A percentile compares a stretch with the other conserved stretches of the same genome.
Evolutionary conservation across 345 rosid species (phyloP).

Genomic region (Hibiscus syriacus): DNA sequence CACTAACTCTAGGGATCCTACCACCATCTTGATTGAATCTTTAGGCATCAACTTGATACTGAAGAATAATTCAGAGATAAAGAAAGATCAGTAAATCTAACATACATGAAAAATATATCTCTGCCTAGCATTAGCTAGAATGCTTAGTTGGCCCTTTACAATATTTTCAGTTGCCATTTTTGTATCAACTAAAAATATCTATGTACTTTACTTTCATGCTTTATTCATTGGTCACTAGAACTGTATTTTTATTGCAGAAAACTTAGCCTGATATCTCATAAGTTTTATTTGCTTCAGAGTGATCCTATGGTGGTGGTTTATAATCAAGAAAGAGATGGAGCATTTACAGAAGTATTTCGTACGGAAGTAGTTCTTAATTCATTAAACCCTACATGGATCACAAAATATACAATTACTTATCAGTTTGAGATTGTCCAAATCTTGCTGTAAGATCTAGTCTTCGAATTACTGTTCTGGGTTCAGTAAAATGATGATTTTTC

Average conservation of each 20-base stretch:
- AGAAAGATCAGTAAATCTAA: background rate
- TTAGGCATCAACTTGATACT: background rate
- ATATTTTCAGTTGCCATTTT: background rate
- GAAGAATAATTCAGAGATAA: background rate
- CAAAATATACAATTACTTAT: constrained; percentile 36
- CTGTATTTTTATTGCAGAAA: constrained; percentile 7
- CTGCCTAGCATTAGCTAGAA: background rate
- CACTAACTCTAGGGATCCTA: background rate
- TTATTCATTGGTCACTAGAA: background rate
- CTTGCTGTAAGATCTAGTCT: constrained; percentile 52
- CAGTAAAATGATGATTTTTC: constrained; percentile 5
- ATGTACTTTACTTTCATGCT: constrained; percentile 2
- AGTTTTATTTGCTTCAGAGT: constrained; percentile 61
- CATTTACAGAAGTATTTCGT: constrained; percentile 50
- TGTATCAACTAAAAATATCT: background rate
- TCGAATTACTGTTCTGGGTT: background rate
- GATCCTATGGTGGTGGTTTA: constrained; percentile 82
- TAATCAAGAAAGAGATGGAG: constrained; percentile 62
- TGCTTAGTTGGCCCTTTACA: background rate
- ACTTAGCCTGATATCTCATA: constrained; percentile 11
- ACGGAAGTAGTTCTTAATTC: constrained; percentile 83
- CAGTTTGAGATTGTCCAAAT: constrained; percentile 79
- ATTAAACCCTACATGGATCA: constrained; percentile 71
- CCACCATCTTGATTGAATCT: background rate
- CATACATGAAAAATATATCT: background rate